phyloP scores from a whole-genome alignment of 2,329 filamentous ascomycete genomes.

The Hymenoscyphus albidus region DNA sequence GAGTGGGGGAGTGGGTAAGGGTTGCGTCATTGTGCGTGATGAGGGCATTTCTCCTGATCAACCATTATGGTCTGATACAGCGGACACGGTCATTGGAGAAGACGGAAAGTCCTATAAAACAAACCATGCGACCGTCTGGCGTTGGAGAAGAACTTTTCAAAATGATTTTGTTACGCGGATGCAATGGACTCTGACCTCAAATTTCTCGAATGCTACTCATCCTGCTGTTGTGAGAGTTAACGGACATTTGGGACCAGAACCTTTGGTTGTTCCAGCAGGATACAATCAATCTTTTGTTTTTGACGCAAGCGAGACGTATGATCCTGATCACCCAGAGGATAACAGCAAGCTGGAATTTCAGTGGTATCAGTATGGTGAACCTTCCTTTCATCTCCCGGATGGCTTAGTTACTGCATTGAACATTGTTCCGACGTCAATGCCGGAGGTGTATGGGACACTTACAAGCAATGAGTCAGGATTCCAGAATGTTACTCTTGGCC shows the following conservation, averaged over 20 bases:
- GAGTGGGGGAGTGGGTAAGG: too few species aligned
- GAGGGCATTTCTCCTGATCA: constrained; percentile 13
- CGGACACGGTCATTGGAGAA: constrained; percentile 33
- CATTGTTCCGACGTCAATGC: background rate
- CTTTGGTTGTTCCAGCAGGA: constrained; percentile 24
- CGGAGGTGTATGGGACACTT: background rate
- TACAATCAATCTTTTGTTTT: background rate
- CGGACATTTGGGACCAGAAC: constrained; percentile 37
- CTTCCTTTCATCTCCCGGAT: background rate
- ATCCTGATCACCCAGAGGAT: constrained; percentile 5
- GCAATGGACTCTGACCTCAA: constrained; percentile 41
- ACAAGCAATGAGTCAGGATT: background rate
- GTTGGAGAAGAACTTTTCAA: constrained; percentile 47
- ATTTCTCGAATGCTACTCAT: constrained; percentile 37
- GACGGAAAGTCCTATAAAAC: constrained; percentile 31
- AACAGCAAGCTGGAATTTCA: background rate
- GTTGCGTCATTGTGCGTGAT: too few species aligned
- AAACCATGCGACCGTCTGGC: constrained; percentile 48
- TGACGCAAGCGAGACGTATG: constrained; percentile 6
- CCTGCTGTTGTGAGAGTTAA: constrained; percentile 40
- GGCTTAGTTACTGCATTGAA: background rate
- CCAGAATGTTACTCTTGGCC: background rate
- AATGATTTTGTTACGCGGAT: constrained; percentile 47
- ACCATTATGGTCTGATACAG: constrained; percentile 29
- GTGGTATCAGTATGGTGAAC: constrained; percentile 8